These are phyloP conservation scores for Acanthamoeba quina DNA, from an alignment of 208 protist genomes.

Conservation along the genomic window DNA sequence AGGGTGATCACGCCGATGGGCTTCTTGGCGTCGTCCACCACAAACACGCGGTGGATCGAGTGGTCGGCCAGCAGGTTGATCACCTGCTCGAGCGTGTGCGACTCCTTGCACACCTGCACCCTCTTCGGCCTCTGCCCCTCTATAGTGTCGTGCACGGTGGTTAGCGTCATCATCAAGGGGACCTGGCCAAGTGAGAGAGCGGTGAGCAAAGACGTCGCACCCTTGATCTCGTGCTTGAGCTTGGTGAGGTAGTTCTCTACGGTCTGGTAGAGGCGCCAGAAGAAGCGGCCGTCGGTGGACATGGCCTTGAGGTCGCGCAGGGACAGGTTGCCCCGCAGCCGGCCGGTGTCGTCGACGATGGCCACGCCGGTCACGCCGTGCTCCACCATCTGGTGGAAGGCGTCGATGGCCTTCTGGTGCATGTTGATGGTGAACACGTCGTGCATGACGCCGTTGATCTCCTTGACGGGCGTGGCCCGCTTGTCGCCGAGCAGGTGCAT, in stretches of 20 bases:
- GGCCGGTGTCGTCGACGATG: slow-evolving; percentile 35
- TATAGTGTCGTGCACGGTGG: not conserved
- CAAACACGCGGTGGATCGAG: slow-evolving; percentile 54
- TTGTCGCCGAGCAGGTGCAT: slow-evolving; percentile 25
- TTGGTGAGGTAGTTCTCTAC: slow-evolving; percentile 27
- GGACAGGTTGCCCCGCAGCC: not conserved
- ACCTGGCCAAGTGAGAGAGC: not conserved
- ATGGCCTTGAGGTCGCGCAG: slow-evolving; percentile 56
- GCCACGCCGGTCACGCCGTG: slow-evolving; percentile 30
- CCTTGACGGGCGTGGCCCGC: not conserved
- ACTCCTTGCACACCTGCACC: slow-evolving; percentile 38
- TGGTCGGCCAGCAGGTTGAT: slow-evolving; percentile 49
- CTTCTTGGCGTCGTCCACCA: slow-evolving; percentile 51
- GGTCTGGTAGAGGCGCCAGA: slow-evolving; percentile 53
- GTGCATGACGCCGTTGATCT: not conserved
- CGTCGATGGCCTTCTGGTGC: slow-evolving; percentile 7
- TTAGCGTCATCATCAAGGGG: not conserved
- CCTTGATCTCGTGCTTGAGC: not conserved
- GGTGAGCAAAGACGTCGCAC: not conserved
- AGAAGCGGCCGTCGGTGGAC: slow-evolving; percentile 34
- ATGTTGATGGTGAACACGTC: slow-evolving; percentile 55
- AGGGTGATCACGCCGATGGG: slow-evolving; percentile 45
- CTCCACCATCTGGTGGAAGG: slow-evolving; percentile 31
- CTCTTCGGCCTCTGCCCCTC: not conserved
- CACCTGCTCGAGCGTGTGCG: not conserved